A percentile compares a stretch with the other conserved stretches of the same genome.
Conservation (phyloP, 305 asterid species). For the Solanum hybrid region DNA sequence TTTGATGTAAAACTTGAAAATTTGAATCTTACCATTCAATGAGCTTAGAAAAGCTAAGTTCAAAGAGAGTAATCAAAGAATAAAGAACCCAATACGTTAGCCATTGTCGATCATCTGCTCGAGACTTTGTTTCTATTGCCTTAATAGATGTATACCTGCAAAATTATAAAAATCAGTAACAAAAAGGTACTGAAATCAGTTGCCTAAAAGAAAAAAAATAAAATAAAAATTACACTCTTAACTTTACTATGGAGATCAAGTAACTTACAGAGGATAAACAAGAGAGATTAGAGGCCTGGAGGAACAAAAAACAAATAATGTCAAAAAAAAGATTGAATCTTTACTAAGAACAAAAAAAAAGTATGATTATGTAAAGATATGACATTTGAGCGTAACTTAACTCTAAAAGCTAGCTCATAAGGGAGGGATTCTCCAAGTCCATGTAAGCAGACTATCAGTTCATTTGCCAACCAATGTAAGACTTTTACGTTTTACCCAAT, state of each 20-base stretch:
- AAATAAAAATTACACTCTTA: background rate
- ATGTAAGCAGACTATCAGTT: accelerated
- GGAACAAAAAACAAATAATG: background rate
- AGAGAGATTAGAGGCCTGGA: constrained; percentile 82
- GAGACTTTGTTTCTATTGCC: constrained; percentile 76
- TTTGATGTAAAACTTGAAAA: background rate
- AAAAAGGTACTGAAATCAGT: background rate
- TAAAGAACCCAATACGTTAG: constrained; percentile 89
- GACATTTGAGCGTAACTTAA: background rate
- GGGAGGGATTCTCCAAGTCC: accelerated
- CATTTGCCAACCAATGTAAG: too few species aligned
- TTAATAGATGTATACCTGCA: constrained; percentile 62
- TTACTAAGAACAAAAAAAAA: background rate
- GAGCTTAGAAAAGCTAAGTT: constrained; percentile 61
- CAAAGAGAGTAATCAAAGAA: constrained; percentile 69
- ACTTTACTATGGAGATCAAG: background rate
- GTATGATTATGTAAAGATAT: background rate
- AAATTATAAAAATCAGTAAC: background rate
- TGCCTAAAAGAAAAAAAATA: background rate
- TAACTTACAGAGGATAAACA: constrained; percentile 74
- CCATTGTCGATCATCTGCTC: constrained; percentile 73
- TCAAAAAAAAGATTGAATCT: background rate
- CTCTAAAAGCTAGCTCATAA: background rate
- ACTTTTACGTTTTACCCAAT: too few species aligned
- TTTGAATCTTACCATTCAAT: constrained; percentile 48